These are phyloP conservation scores for Cantharellus cinnabarinus DNA, from an alignment of 768 basidiomycete genomes.

Conservation along the genomic window DNA sequence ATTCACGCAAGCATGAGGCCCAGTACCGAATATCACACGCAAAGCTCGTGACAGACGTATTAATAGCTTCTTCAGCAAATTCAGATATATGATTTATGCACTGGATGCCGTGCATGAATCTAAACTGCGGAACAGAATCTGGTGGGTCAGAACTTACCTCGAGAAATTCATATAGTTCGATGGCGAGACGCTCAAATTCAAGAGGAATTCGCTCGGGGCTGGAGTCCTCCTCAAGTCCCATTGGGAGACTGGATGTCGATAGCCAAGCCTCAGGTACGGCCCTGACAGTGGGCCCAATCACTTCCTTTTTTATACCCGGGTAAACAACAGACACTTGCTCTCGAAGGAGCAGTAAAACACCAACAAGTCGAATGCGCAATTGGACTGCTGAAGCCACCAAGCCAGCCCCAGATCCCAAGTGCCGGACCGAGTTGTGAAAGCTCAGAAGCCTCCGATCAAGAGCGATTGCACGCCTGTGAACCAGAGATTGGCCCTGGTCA, in stretches of 20 bases:
- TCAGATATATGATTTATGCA: constrained; percentile 1
- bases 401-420: constrained; percentile 56
- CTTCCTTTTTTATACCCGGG: background rate
- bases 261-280: background rate
- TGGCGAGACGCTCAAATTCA: background rate
- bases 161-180: background rate
- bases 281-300: background rate
- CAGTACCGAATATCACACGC: constrained; percentile 50
- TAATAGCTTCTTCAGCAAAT: constrained; percentile 39
- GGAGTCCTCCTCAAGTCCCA: background rate
- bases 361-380: constrained; percentile 47
- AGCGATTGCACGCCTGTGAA: background rate
- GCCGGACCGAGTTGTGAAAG: constrained; percentile 56
- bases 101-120: background rate
- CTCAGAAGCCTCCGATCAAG: constrained; percentile 55
- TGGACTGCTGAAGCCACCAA: constrained; percentile 55
- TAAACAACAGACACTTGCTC: constrained; percentile 42
- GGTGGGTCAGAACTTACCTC: background rate
- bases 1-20: constrained; percentile 49
- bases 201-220: background rate
- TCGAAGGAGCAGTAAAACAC: constrained; percentile 47
- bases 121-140: background rate
- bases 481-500: too few relatives aligned
- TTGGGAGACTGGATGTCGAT: background rate
- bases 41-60: constrained; percentile 44